These are phyloP conservation scores for Tremella fuciformis DNA, from an alignment of 768 basidiomycete genomes.

Conservation along the genomic window DNA sequence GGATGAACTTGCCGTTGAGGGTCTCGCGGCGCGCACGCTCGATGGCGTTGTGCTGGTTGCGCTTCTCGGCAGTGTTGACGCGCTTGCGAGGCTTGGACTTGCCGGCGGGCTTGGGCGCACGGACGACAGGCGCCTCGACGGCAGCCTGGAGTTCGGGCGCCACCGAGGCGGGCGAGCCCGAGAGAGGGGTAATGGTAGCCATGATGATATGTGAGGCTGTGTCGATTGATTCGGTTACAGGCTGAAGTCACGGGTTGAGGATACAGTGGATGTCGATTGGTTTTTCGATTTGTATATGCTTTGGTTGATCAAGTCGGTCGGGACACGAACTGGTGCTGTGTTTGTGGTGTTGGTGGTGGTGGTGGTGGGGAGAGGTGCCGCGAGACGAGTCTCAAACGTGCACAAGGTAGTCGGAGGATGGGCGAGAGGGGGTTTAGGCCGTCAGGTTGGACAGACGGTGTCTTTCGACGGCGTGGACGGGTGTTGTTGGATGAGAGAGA, in stretches of 20 bases:
- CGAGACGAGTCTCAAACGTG: constrained; percentile 52
- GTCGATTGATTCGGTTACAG: background rate
- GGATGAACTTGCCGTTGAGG: constrained; percentile 85
- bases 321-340: constrained; percentile 3
- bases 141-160: constrained; percentile 1
- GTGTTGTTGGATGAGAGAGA: constrained; percentile 19
- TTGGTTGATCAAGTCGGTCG: background rate
- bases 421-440: constrained; percentile 20
- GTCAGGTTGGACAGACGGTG: constrained; percentile 28
- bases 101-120: constrained; percentile 8
- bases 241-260: background rate
- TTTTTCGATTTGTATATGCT: background rate
- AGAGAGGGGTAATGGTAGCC: constrained; percentile 29
- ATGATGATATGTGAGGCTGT: constrained; percentile 13
- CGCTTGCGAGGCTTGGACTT: constrained; percentile 71
- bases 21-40: constrained; percentile 91
- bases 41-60: constrained; percentile 95
- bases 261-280: background rate
- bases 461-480: constrained; percentile 5
- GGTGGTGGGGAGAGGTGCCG: constrained; percentile 35
- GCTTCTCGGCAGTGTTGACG: constrained; percentile 93
- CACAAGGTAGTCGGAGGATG: constrained; percentile 47
- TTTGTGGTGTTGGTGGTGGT: background rate
- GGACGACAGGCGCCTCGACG: constrained; percentile 1
- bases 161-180: constrained; percentile 27